These are phyloP conservation scores for Alternaria longipes DNA, from an alignment of 2,329 filamentous ascomycete genomes.

Conservation along the genomic window DNA sequence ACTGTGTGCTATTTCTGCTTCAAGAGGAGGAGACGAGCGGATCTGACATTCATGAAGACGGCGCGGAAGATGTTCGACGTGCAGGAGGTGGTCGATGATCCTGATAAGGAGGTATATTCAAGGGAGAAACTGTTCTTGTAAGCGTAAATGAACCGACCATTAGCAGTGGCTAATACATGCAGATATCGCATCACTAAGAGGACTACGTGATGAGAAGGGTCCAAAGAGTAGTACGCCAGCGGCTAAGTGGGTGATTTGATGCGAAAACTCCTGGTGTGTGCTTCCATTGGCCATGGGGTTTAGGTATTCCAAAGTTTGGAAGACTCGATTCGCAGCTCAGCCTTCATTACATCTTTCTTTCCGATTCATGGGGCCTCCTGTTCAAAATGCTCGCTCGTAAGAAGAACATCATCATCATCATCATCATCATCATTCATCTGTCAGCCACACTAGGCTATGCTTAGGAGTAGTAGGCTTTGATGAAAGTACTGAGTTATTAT, in stretches of 20 bases:
- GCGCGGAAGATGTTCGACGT: slow-evolving; percentile 60
- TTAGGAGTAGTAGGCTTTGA: slow-evolving; percentile 11
- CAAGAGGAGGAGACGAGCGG: slow-evolving; percentile 84
- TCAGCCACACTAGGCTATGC: slow-evolving; percentile 5
- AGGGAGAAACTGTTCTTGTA: slow-evolving; percentile 62
- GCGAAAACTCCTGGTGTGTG: not conserved
- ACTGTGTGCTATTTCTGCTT: slow-evolving; percentile 88
- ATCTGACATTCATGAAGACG: slow-evolving; percentile 63
- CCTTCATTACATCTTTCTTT: not conserved
- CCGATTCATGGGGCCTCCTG: not conserved
- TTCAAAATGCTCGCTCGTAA: not conserved
- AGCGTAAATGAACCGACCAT: slow-evolving; percentile 19
- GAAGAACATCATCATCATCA: not conserved
- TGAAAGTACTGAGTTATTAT: too few relatives aligned
- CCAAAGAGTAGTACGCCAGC: not conserved
- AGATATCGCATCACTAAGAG: slow-evolving; percentile 38
- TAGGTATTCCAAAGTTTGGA: not conserved
- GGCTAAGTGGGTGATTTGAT: not conserved
- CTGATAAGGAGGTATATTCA: slow-evolving; percentile 55
- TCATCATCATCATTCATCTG: too few relatives aligned
- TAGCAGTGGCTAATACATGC: not conserved
- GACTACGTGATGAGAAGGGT: slow-evolving; percentile 7
- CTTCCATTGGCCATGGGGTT: not conserved
- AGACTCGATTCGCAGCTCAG: not conserved
- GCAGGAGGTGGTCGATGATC: slow-evolving; percentile 59